Evolutionary conservation across 208 protist species (phyloP).

Genomic region (Porcisia hertigi): DNA sequence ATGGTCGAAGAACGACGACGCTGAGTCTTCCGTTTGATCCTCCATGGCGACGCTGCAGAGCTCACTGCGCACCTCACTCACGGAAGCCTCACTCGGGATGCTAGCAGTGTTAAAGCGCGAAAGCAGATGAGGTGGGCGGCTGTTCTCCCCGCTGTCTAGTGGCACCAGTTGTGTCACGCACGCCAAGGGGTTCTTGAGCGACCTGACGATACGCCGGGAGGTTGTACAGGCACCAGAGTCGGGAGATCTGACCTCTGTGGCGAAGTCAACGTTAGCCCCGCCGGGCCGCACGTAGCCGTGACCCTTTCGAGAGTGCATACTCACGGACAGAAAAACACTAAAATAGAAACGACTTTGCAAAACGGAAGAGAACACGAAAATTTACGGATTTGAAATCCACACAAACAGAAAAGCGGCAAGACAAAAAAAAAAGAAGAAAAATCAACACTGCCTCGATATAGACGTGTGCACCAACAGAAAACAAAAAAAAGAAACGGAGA

Average conservation of each 20-base stretch:
- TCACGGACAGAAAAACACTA: conserved; percentile 1
- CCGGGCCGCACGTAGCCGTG: conserved; percentile 2
- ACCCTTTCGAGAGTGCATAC: conserved; percentile 5
- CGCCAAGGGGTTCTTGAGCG: conserved; percentile 37
- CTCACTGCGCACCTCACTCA: conserved; percentile 64
- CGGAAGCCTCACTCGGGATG: conserved; percentile 53
- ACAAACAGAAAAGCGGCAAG: not conserved
- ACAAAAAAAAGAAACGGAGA: not conserved
- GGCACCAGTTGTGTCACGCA: conserved; percentile 66
- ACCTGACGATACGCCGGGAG: conserved; percentile 63
- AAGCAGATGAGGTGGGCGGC: conserved; percentile 27
- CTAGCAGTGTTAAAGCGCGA: conserved; percentile 45
- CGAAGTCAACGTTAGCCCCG: conserved; percentile 6
- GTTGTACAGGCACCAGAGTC: conserved; percentile 20
- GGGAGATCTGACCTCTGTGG: conserved; percentile 5
- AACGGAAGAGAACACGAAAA: not conserved
- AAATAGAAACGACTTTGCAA: not conserved
- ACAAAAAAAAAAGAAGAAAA: conserved; percentile 2
- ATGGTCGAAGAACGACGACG: conserved; percentile 43
- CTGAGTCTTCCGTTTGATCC: conserved; percentile 32
- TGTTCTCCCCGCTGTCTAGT: conserved; percentile 39
- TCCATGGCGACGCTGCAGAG: conserved; percentile 43
- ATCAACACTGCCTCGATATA: not conserved
- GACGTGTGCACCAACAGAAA: not conserved
- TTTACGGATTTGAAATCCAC: not conserved